These are phyloP conservation scores for Malus sylvestris DNA, from an alignment of 306 rosid genomes.

Conservation along the genomic window DNA sequence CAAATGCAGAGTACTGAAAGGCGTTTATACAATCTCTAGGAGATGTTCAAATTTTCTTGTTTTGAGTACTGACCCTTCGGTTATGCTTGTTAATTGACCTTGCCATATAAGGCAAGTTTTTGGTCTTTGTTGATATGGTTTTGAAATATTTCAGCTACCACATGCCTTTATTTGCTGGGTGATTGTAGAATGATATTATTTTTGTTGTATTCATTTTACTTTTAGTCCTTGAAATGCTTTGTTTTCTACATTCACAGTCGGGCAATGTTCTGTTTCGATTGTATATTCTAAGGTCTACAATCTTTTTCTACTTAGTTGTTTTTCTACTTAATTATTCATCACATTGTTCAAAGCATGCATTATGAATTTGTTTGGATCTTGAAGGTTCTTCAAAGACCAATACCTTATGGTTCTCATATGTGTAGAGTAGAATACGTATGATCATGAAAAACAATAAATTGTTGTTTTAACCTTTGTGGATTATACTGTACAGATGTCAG, in stretches of 20 bases:
- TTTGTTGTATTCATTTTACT: background rate
- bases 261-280: background rate
- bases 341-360: background rate
- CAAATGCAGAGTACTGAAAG: conserved; percentile 18
- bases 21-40: conserved; percentile 13
- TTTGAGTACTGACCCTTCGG: conserved; percentile 16
- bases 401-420: conserved; percentile 9
- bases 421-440: background rate
- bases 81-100: conserved; percentile 2
- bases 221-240: background rate
- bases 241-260: background rate
- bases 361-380: background rate
- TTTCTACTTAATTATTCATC: background rate
- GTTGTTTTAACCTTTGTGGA: conserved; percentile 24
- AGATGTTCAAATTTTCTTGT: conserved; percentile 17
- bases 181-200: background rate
- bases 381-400: background rate
- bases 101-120: background rate
- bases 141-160: conserved; percentile 2
- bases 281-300: background rate
- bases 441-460: background rate
- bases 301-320: background rate
- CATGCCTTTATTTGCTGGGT: background rate
- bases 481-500: conserved; percentile 62
- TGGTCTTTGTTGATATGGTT: background rate